phyloP scores from a whole-genome alignment of 2,329 filamentous ascomycete species.

The Nothophoma quercina region DNA sequence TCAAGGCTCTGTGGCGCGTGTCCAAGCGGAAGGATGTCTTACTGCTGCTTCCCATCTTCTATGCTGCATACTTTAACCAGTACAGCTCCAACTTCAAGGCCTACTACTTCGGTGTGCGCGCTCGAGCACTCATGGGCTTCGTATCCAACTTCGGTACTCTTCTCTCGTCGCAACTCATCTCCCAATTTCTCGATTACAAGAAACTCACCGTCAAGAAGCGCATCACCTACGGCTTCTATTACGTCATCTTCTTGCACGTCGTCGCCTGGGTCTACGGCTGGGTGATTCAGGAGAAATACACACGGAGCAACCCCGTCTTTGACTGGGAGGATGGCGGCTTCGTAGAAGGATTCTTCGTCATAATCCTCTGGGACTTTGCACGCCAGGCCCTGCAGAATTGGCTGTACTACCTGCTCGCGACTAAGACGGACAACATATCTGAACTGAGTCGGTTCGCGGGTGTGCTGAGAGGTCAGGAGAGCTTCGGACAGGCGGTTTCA shows the following conservation, averaged over 20 bases:
- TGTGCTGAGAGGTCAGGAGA: slow-evolving; percentile 56
- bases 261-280: slow-evolving; percentile 62
- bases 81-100: slow-evolving; percentile 59
- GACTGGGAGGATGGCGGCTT: slow-evolving; percentile 56
- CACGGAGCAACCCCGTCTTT: slow-evolving; percentile 48
- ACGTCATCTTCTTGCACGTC: slow-evolving; percentile 55
- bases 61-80: slow-evolving; percentile 56
- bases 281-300: slow-evolving; percentile 62
- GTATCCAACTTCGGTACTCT: slow-evolving; percentile 54
- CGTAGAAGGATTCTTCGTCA: slow-evolving; percentile 57
- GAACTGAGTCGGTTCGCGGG: slow-evolving; percentile 57
- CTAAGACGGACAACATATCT: slow-evolving; percentile 64
- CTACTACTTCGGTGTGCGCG: slow-evolving; percentile 58
- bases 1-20: slow-evolving; percentile 47
- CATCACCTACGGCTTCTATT: slow-evolving; percentile 56
- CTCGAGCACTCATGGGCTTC: slow-evolving; percentile 58
- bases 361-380: slow-evolving; percentile 60
- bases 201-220: slow-evolving; percentile 50
- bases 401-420: slow-evolving; percentile 64
- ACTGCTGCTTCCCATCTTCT: slow-evolving; percentile 54
- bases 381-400: slow-evolving; percentile 63
- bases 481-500: slow-evolving; percentile 54
- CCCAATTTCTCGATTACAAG: slow-evolving; percentile 56
- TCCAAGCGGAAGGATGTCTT: slow-evolving; percentile 45
- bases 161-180: slow-evolving; percentile 56